Evolutionary conservation across 208 protist genomes (phyloP).

Genomic region (Leishmania turanica): DNA sequence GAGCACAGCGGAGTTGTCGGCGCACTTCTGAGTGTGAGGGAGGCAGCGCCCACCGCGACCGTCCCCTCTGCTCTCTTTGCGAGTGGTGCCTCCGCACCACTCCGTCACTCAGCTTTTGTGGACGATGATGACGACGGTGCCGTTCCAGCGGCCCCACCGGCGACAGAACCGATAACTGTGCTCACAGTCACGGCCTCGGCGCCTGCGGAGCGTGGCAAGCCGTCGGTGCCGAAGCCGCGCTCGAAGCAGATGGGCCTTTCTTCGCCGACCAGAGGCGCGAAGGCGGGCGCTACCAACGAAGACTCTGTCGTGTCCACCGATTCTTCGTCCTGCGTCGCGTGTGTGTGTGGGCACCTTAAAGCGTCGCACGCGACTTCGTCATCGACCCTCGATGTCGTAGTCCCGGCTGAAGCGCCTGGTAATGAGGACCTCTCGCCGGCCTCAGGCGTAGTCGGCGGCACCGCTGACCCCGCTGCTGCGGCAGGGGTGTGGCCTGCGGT

Average conservation of each 20-base stretch:
- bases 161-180: background rate
- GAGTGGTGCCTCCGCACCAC: background rate
- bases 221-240: slow-evolving; percentile 17
- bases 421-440: no score
- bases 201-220: background rate
- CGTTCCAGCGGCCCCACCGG: background rate
- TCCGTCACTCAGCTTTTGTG: background rate
- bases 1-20: slow-evolving; percentile 1
- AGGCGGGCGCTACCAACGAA: background rate
- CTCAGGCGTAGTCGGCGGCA: background rate
- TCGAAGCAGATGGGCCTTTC: slow-evolving; percentile 13
- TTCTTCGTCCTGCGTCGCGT: background rate
- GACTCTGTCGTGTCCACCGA: background rate
- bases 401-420: background rate
- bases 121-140: background rate
- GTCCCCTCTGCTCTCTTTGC: background rate
- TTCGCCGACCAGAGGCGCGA: background rate
- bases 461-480: background rate
- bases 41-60: background rate
- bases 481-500: background rate
- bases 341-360: background rate
- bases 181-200: background rate
- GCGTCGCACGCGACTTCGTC: background rate
- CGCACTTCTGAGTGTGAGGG: slow-evolving; percentile 8
- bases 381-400: background rate